phyloP scores from a whole-genome alignment of 2,329 filamentous ascomycete genomes.

The Colletotrichum horii region DNA sequence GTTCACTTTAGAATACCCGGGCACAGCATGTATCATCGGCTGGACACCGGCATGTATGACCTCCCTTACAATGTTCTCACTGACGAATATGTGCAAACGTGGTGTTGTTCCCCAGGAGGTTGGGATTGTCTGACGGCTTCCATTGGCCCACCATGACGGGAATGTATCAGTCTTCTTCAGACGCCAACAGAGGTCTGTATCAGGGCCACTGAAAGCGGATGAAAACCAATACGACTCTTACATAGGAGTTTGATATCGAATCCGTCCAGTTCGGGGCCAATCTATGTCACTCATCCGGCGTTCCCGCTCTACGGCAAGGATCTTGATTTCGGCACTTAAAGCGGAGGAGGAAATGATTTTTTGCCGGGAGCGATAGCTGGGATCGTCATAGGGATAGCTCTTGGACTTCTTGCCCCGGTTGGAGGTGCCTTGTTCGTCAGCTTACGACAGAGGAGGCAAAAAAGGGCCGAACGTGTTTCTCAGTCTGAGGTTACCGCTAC shows the following conservation, averaged over 20 bases:
- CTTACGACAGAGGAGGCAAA: background rate
- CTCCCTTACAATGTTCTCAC: background rate
- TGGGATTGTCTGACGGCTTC: background rate
- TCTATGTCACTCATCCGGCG: background rate
- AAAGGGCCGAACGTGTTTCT: background rate
- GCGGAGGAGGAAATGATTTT: background rate
- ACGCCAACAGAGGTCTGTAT: slow-evolving; percentile 1
- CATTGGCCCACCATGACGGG: background rate
- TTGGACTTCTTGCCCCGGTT: background rate
- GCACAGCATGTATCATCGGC: slow-evolving; percentile 9
- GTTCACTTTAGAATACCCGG: background rate
- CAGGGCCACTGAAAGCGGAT: background rate
- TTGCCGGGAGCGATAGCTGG: background rate
- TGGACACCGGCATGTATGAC: slow-evolving; percentile 2
- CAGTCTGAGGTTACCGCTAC: background rate
- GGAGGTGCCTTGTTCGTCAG: background rate
- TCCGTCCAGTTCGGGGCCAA: background rate
- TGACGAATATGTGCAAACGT: background rate
- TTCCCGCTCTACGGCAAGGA: background rate
- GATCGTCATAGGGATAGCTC: background rate
- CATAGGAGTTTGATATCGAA: background rate
- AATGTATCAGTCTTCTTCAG: background rate
- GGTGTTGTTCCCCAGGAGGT: background rate
- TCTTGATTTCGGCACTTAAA: background rate
- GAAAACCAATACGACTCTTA: background rate